Base-by-base conservation (phyloP, 139 green algal genomes). In the Ettlia oleoabundans region DNA sequence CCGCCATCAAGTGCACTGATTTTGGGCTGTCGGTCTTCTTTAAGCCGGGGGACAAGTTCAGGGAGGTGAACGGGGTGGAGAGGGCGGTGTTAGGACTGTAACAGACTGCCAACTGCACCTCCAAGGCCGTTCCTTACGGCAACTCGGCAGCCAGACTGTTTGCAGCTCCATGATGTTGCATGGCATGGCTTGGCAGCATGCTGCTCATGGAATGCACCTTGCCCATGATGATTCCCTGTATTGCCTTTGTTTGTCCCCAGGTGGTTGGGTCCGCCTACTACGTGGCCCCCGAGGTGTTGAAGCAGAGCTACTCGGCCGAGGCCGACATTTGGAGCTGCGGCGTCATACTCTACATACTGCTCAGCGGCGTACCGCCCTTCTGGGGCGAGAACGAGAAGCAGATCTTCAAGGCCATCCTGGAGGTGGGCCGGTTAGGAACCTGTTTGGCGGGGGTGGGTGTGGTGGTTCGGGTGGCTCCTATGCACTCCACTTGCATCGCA, bases 281-380 rank as follows among this genome's bases (percentile, higher is more conserved):
- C 85, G 94, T 99, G 55, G 95, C 95, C 1, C 94, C 94, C 37
- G 96, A 98, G 88, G 90, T 96, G 63, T 82, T 98, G 69, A 72
- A 80, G 42, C 80, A 88, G 40, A 80, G 84, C 0, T 99, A 99
- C 88, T 82, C 88, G 79, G 87, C 90, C 42, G 92, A 98, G 76
- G 93, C 93, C 0, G 96, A 99, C 90, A 93, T 99, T 42, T 99
- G 97, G 97, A 93, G 81, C 40, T 93, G 87, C 72, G 97, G 97
- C 32, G 93, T 99, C 10, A 98, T 99, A 66, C 86, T 99, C 38
- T 99, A 99, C 92, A 99, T 99, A 85, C 89, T 99, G 52, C 89
- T 99, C 55, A 93, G 86, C 37, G 97, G 97, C 26, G 93, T 93
- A 81, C 96, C 95, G 33, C 95, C 95, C 24, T 99, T 98, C 88